Evolutionary conservation across 1,284 basidiomycete species (phyloP).

Genomic region (Ustilago trichophora): DNA sequence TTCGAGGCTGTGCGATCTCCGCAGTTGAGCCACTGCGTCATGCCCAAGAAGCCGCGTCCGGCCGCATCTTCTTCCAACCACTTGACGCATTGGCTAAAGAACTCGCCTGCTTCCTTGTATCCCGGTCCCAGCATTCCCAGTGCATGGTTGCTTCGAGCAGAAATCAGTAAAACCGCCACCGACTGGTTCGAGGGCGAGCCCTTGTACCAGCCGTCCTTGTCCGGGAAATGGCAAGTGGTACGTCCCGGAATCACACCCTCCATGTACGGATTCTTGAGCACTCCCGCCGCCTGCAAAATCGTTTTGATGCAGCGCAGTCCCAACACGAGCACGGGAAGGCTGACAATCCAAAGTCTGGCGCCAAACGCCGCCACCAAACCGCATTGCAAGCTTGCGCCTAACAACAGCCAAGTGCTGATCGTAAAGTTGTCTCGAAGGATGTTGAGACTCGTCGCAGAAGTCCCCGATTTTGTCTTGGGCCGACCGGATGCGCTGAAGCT

Average conservation of each 20-base stretch:
- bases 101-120: constrained; percentile 19
- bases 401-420: constrained; percentile 19
- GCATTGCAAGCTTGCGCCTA: constrained; percentile 18
- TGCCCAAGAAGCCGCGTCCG: constrained; percentile 27
- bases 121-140: constrained; percentile 23
- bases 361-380: constrained; percentile 10
- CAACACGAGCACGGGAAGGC: constrained; percentile 10
- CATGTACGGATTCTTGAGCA: constrained; percentile 10
- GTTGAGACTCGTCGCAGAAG: not conserved
- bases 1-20: constrained; percentile 17
- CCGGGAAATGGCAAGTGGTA: constrained; percentile 19
- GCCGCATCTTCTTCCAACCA: constrained; percentile 28
- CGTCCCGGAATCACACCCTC: constrained; percentile 17
- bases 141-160: constrained; percentile 19
- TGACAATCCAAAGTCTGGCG: constrained; percentile 6
- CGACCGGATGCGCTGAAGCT: not conserved
- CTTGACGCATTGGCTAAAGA: constrained; percentile 13
- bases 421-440: constrained; percentile 15
- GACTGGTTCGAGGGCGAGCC: constrained; percentile 8
- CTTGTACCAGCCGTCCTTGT: constrained; percentile 8
- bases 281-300: constrained; percentile 8
- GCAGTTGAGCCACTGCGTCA: constrained; percentile 32
- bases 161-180: constrained; percentile 25
- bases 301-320: constrained; percentile 1
- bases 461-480: not conserved